Evolutionary conservation across 805 yeast genomes (phyloP).

Genomic region (Wickerhamomyces canadensis): DNA sequence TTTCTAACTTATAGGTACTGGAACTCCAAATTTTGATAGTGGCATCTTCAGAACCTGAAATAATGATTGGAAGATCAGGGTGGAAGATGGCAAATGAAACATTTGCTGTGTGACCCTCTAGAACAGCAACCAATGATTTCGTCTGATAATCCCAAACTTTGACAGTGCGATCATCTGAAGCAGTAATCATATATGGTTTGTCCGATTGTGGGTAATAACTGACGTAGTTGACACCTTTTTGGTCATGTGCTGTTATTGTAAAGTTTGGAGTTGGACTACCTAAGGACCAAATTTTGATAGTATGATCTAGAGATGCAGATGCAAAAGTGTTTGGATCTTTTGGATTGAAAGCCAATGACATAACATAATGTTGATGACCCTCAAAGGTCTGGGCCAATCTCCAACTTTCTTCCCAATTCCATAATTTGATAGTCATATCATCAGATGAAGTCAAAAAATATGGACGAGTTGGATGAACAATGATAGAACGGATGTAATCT

Average conservation of each 20-base stretch:
- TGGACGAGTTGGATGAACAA: slow-evolving; percentile 92
- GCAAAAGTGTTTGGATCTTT: slow-evolving; percentile 98
- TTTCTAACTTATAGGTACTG: slow-evolving; percentile 88
- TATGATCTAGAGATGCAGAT: slow-evolving; percentile 91
- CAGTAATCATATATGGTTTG: slow-evolving; percentile 89
- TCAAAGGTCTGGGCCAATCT: slow-evolving; percentile 82
- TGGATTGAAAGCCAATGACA: slow-evolving; percentile 93
- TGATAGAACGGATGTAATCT: slow-evolving; percentile 88
- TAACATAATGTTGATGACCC: slow-evolving; percentile 94
- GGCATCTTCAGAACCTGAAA: slow-evolving; percentile 96
- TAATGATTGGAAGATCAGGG: slow-evolving; percentile 91
- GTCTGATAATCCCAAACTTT: slow-evolving; percentile 97
- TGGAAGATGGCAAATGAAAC: slow-evolving; percentile 97
- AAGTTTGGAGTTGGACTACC: slow-evolving; percentile 86
- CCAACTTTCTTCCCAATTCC: slow-evolving; percentile 99
- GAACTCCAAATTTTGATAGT: slow-evolving; percentile 94
- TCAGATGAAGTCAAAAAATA: slow-evolving; percentile 85
- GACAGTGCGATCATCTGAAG: slow-evolving; percentile 86
- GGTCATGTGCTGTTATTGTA: slow-evolving; percentile 85
- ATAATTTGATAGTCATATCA: slow-evolving; percentile 84
- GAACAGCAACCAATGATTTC: slow-evolving; percentile 87
- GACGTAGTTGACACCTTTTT: slow-evolving; percentile 92
- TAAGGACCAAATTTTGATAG: slow-evolving; percentile 94
- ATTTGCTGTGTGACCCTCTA: slow-evolving; percentile 90
- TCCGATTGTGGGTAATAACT: slow-evolving; percentile 97